Evolutionary conservation across 805 yeast species (phyloP), one percentile per base, ranked within the genome.

Genomic region (Cyberlindnera petersonii): DNA sequence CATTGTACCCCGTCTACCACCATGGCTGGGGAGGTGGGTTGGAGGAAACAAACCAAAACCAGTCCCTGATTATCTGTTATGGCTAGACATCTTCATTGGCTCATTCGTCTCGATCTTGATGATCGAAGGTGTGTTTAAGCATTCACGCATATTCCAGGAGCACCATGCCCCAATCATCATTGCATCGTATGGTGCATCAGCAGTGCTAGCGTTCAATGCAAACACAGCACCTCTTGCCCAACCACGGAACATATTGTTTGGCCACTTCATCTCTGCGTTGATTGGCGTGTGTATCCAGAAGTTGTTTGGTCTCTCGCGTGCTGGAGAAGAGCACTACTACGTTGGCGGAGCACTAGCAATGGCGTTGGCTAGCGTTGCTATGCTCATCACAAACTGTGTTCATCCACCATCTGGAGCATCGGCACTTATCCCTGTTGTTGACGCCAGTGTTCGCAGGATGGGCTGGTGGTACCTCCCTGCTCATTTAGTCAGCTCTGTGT

Each of bases 401-500:
- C 86, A 81, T 53, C 87, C 87, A 0, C 87, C 87, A 0, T 79
- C 81, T 1, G 87, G 87, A 3, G 86, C 86, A 1, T 70, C 81
- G 9, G 85, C 86, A 0, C 52, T 80, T 26, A 57, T 80, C 8
- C 83, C 86, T 0, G 59, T 69, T 2, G 50, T 72, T 0, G 80
- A 77, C 37, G 70, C 54, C 1, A 46, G 51, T 7, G 61, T 78
- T 4, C 55, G 75, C 10, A 47, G 35, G 4, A 64, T 79, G 71
- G 72, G 85, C 34, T 80, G 86, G 87, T 75, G 80, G 75, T 79
- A 72, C 48, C 50, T 80, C 21, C 80, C 82, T 0, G 68, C 63
- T 0, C 81, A 78, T 38, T 37, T 80, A 4, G 62, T 78, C 1
- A 66, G 75, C 4, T 63, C 73, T 3, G 55, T 72, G 3, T 55